Conservation (phyloP, 208 protist genomes). For the Crithidia brevicula region DNA sequence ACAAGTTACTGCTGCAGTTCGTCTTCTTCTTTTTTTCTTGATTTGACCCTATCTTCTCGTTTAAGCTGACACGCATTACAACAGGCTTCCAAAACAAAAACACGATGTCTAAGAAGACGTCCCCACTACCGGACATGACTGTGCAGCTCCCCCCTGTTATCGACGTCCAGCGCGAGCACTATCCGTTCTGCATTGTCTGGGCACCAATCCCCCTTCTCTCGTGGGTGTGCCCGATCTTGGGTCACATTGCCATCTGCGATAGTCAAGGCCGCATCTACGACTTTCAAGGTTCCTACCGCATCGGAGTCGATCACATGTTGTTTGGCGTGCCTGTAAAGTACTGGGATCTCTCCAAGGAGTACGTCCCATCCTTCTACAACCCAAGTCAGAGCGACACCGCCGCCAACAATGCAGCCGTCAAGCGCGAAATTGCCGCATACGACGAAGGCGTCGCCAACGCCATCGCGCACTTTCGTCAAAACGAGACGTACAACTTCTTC, state of each 20-base stretch:
- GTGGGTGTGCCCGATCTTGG: slow-evolving; percentile 91
- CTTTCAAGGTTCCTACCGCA: slow-evolving; percentile 88
- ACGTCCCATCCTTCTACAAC: slow-evolving; percentile 64
- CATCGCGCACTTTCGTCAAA: slow-evolving; percentile 63
- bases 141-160: slow-evolving; percentile 53
- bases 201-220: slow-evolving; percentile 87
- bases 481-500: slow-evolving; percentile 87
- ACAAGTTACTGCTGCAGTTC: too few relatives aligned
- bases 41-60: too few relatives aligned
- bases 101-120: slow-evolving; percentile 1
- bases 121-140: slow-evolving; percentile 4
- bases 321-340: slow-evolving; percentile 88
- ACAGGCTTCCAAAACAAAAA: neutral
- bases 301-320: slow-evolving; percentile 88
- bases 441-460: slow-evolving; percentile 46
- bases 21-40: too few relatives aligned
- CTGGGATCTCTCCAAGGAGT: slow-evolving; percentile 70
- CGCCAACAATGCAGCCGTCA: slow-evolving; percentile 26
- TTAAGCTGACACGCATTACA: neutral
- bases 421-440: slow-evolving; percentile 57
- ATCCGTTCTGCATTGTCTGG: slow-evolving; percentile 94
- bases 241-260: slow-evolving; percentile 92
- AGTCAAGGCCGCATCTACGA: slow-evolving; percentile 86
- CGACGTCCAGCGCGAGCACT: slow-evolving; percentile 67
- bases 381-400: slow-evolving; percentile 7